Evolutionary conservation across 208 protist species (phyloP).

Genomic region (Herpetomonas samuelpessoai): DNA sequence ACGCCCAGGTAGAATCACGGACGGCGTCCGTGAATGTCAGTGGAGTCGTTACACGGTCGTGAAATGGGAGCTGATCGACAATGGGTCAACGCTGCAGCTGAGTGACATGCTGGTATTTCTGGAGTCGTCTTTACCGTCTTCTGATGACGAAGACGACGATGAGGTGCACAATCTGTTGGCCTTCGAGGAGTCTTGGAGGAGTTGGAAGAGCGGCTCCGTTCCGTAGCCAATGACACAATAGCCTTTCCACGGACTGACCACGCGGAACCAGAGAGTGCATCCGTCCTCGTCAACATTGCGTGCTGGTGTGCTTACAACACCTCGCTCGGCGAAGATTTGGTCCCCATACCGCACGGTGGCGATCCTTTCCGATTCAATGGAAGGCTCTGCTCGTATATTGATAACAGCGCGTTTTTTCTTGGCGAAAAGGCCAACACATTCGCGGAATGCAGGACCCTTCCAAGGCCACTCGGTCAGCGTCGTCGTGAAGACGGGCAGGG

Average conservation of each 20-base stretch:
- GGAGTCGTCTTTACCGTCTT: not conserved
- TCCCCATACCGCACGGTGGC: constrained; percentile 25
- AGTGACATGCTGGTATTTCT: not conserved
- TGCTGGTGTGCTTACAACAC: not conserved
- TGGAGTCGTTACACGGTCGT: constrained; percentile 3
- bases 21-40: too few species aligned
- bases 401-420: constrained; percentile 18
- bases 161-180: not conserved
- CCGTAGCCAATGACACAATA: constrained; percentile 27
- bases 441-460: constrained; percentile 12
- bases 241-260: constrained; percentile 43
- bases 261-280: constrained; percentile 24
- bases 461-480: constrained; percentile 39
- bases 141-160: too few species aligned
- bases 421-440: constrained; percentile 33
- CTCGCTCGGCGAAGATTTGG: constrained; percentile 24
- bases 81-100: not conserved
- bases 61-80: constrained; percentile 12
- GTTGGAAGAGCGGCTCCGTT: constrained; percentile 28
- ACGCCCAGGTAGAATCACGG: too few species aligned
- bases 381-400: constrained; percentile 25
- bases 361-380: constrained; percentile 15
- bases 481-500: constrained; percentile 27
- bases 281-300: not conserved
- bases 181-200: constrained; percentile 23